These are phyloP conservation scores for Fusarium anthophilum DNA, from an alignment of 2,329 filamentous ascomycete genomes.

Conservation along the genomic window DNA sequence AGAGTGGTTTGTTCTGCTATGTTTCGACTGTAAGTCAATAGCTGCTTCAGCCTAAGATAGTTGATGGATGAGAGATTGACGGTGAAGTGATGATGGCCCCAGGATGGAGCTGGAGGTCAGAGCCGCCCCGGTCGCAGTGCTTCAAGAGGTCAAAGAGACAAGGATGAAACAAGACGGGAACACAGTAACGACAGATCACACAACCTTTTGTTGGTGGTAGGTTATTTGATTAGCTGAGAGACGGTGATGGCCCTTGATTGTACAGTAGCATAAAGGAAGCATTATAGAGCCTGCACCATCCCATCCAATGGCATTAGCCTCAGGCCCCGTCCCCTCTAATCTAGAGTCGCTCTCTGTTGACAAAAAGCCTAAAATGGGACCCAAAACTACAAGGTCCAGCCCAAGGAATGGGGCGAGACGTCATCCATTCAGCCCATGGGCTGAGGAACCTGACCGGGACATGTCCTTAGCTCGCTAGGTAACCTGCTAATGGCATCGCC, in stretches of 20 bases:
- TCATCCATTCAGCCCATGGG: slow-evolving; percentile 19
- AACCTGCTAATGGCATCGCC: slow-evolving; percentile 10
- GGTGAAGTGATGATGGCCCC: slow-evolving; percentile 26
- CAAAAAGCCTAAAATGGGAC: slow-evolving; percentile 18
- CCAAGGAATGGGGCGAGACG: slow-evolving; percentile 29
- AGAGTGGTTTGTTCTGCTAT: slow-evolving; percentile 4
- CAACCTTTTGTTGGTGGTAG: not conserved
- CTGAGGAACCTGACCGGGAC: slow-evolving; percentile 24
- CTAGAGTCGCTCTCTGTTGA: slow-evolving; percentile 2
- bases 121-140: slow-evolving; percentile 21
- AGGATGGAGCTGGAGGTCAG: slow-evolving; percentile 11
- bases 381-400: slow-evolving; percentile 1
- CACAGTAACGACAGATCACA: slow-evolving; percentile 1
- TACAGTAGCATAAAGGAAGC: not conserved
- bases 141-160: slow-evolving; percentile 16
- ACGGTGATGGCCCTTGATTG: not conserved
- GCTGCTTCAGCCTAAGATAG: slow-evolving; percentile 4
- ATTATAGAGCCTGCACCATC: not conserved
- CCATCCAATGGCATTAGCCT: not conserved
- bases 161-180: slow-evolving; percentile 26
- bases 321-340: not conserved
- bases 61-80: slow-evolving; percentile 31
- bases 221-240: slow-evolving; percentile 10
- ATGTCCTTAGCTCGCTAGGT: slow-evolving; percentile 14
- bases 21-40: slow-evolving; percentile 9